Evolutionary conservation across 805 yeast species (phyloP).

Genomic region (Kodamaea leandrae): DNA sequence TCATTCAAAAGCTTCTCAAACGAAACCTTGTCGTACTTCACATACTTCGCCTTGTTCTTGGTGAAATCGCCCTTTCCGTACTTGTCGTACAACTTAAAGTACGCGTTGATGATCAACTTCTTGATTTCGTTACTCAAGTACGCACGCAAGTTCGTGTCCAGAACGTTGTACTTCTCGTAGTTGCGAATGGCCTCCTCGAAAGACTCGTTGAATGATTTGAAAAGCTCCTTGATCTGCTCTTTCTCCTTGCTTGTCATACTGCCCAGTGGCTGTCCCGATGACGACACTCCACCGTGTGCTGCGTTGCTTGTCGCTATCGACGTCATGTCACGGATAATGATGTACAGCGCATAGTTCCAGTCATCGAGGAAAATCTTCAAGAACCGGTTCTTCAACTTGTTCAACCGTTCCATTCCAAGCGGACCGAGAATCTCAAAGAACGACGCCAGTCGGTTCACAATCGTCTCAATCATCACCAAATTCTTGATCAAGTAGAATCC

Average conservation of each 20-base stretch:
- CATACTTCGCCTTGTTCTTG: constrained; percentile 67
- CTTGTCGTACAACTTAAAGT: constrained; percentile 80
- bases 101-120: constrained; percentile 73
- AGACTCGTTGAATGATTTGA: constrained; percentile 73
- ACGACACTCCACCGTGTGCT: constrained; percentile 32
- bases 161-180: constrained; percentile 62
- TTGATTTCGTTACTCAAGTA: constrained; percentile 70
- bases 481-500: constrained; percentile 75
- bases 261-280: constrained; percentile 12
- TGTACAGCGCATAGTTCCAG: constrained; percentile 79
- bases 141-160: constrained; percentile 63
- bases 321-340: constrained; percentile 72
- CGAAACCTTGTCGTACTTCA: constrained; percentile 57
- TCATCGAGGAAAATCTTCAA: constrained; percentile 66
- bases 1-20: constrained; percentile 32
- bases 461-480: constrained; percentile 69
- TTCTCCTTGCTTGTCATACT: constrained; percentile 61
- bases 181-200: constrained; percentile 74
- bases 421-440: constrained; percentile 54
- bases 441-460: constrained; percentile 55
- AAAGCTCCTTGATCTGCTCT: constrained; percentile 80
- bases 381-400: constrained; percentile 68
- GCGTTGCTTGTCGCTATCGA: constrained; percentile 56
- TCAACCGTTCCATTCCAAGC: constrained; percentile 61
- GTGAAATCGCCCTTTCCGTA: constrained; percentile 67